These are phyloP conservation scores for Fusarium drepaniforme DNA, from an alignment of 2,329 filamentous ascomycete species.

Conservation along the genomic window DNA sequence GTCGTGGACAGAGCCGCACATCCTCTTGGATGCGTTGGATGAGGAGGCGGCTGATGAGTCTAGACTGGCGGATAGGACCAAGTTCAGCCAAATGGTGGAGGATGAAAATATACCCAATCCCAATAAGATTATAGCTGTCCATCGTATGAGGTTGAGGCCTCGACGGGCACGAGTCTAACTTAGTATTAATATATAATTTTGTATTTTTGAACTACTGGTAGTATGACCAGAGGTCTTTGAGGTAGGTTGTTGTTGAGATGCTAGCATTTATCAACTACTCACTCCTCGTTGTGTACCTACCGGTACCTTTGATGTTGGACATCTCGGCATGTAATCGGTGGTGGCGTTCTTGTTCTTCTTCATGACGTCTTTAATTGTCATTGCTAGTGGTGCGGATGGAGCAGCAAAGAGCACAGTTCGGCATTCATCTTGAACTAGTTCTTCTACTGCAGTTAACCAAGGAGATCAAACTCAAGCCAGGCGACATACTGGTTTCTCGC, in stretches of 20 bases:
- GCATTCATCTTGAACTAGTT: too few species aligned
- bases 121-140: background rate
- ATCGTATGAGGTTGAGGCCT: slow-evolving; percentile 10
- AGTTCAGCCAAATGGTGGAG: slow-evolving; percentile 32
- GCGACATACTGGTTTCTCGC: background rate
- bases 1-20: slow-evolving; percentile 34
- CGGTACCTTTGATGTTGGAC: too few species aligned
- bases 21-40: slow-evolving; percentile 16
- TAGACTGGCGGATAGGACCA: slow-evolving; percentile 17
- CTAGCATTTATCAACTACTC: background rate
- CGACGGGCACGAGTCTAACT: background rate
- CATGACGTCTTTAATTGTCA: too few species aligned
- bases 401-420: too few species aligned
- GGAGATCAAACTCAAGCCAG: background rate
- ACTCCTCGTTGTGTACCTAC: too few species aligned
- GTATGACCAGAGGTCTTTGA: background rate
- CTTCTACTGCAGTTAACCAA: too few species aligned
- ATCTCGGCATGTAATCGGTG: too few species aligned
- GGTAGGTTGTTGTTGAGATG: background rate
- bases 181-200: background rate
- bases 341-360: too few species aligned
- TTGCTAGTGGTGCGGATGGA: too few species aligned
- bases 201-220: background rate
- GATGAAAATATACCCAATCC: slow-evolving; percentile 21
- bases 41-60: background rate